Conservation (phyloP, 768 basidiomycete species). For the Psilocybe azurescens region DNA sequence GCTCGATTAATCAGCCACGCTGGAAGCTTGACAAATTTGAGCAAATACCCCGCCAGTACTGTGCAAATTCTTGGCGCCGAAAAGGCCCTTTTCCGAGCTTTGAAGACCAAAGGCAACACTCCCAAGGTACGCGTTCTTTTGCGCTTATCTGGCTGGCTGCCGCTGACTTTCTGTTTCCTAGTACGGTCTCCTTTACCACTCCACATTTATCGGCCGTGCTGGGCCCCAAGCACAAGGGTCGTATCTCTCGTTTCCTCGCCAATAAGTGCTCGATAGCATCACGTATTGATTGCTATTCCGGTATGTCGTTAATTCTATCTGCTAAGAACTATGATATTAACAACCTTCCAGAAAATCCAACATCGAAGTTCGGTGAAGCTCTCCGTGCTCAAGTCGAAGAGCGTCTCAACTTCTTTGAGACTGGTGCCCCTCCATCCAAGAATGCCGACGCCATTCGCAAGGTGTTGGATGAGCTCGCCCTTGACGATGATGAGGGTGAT, state of each 20-base stretch:
- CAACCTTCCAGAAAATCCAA: constrained; percentile 69
- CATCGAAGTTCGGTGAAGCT: constrained; percentile 94
- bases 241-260: constrained; percentile 97
- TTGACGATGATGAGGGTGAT: constrained; percentile 68
- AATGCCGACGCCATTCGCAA: constrained; percentile 92
- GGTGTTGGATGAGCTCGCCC: constrained; percentile 78
- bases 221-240: constrained; percentile 94
- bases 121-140: constrained; percentile 69
- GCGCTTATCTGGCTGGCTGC: constrained; percentile 1
- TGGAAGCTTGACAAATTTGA: constrained; percentile 93
- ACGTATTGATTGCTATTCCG: constrained; percentile 93
- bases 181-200: constrained; percentile 99
- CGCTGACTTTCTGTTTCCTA: constrained; percentile 34
- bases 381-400: constrained; percentile 95
- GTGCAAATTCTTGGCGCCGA: constrained; percentile 98
- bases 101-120: constrained; percentile 99
- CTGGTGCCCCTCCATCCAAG: constrained; percentile 86
- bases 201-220: constrained; percentile 94
- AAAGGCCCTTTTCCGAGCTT: constrained; percentile 95
- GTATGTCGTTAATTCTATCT: constrained; percentile 41
- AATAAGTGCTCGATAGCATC: constrained; percentile 99
- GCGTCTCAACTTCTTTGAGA: constrained; percentile 92
- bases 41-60: constrained; percentile 98
- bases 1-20: constrained; percentile 95
- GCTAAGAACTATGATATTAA: neutral